Conservation (phyloP, 2,329 filamentous ascomycete species). For the Neodidymelliopsis sp. region DNA sequence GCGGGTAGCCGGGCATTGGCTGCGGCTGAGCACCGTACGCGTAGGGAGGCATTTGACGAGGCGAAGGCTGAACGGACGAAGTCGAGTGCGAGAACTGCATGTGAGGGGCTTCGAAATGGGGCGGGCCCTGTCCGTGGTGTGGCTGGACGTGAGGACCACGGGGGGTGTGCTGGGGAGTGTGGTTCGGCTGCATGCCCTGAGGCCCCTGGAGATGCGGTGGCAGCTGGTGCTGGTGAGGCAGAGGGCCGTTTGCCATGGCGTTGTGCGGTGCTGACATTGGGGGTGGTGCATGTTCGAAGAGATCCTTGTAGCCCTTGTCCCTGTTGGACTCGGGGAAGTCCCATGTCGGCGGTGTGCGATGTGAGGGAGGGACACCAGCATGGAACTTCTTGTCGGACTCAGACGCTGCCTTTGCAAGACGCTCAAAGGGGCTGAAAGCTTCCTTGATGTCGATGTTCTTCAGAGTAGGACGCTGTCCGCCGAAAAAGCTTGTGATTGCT, state of each 20-base stretch:
- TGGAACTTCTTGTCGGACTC: conserved; percentile 65
- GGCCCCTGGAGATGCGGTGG: conserved; percentile 80
- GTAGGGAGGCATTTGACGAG: conserved; percentile 74
- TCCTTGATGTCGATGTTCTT: conserved; percentile 61
- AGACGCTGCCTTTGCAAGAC: conserved; percentile 71
- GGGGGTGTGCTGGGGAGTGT: conserved; percentile 77
- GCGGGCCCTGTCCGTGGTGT: conserved; percentile 73
- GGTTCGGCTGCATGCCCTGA: conserved; percentile 71
- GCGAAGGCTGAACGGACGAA: conserved; percentile 82
- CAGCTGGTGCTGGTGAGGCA: conserved; percentile 83
- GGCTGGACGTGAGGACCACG: conserved; percentile 80
- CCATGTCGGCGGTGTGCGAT: conserved; percentile 87
- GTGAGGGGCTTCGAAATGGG: conserved; percentile 80
- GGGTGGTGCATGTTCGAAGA: conserved; percentile 73
- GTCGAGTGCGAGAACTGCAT: conserved; percentile 87
- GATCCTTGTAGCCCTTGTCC: conserved; percentile 80
- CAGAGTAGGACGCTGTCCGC: conserved; percentile 71
- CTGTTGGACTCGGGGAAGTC: conserved; percentile 72
- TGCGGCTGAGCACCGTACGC: conserved; percentile 74
- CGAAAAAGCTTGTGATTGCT: conserved; percentile 62
- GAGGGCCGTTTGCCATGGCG: conserved; percentile 67
- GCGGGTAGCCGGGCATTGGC: conserved; percentile 54
- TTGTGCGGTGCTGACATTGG: conserved; percentile 71
- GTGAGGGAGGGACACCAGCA: conserved; percentile 83
- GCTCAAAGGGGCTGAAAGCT: conserved; percentile 70